Evolutionary conservation across 495 filamentous ascomycete species (phyloP).

Genomic region (Hyaloscypha hepaticicola): DNA sequence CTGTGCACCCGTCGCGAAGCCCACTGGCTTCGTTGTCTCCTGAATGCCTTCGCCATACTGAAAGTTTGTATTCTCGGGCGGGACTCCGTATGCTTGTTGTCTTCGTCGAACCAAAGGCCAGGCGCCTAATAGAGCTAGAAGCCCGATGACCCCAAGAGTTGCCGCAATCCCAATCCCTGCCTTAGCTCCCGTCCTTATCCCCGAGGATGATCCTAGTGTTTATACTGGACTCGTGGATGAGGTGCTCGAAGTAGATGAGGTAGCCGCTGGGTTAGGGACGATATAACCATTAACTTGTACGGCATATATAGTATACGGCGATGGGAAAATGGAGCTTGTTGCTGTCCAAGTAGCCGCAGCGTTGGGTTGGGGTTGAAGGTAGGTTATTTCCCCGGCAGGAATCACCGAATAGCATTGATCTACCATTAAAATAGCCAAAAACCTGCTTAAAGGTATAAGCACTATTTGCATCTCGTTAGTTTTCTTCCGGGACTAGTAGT

Average conservation of each 20-base stretch:
- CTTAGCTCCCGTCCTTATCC: background rate
- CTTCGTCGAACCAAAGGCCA: background rate
- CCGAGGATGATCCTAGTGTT: background rate
- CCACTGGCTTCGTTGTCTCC: background rate
- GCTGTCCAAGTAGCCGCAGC: background rate
- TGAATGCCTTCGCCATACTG: background rate
- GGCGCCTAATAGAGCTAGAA: background rate
- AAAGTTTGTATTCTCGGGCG: background rate
- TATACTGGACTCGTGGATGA: background rate
- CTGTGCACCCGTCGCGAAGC: background rate
- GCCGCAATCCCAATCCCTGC: background rate
- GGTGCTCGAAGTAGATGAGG: background rate
- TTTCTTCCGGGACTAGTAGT: background rate
- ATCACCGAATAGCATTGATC: background rate
- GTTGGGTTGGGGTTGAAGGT: background rate
- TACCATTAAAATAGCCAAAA: background rate
- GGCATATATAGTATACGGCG: background rate
- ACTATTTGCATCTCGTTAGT: background rate
- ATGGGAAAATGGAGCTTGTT: background rate
- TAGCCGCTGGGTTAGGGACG: background rate
- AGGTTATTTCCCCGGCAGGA: background rate
- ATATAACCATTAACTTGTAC: background rate
- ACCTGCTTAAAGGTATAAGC: background rate
- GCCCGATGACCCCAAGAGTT: background rate
- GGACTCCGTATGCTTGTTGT: background rate